phyloP scores from a whole-genome alignment of 2,329 filamentous ascomycete species.

The Hawksworthiomyces lignivorus region DNA sequence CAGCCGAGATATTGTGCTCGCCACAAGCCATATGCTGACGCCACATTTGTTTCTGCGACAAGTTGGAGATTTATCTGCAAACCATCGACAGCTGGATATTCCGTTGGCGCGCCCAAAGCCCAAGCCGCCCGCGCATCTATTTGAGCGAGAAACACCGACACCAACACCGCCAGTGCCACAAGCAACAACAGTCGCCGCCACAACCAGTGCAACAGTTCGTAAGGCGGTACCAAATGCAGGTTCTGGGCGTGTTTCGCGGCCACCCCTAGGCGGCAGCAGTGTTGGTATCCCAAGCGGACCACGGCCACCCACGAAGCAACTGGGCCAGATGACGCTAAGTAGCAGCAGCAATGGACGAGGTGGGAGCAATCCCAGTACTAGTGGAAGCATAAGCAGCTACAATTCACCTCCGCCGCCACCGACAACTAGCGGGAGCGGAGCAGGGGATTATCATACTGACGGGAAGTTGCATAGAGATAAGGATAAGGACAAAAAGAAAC shows the following conservation, averaged over 20 bases:
- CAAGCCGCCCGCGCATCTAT: conserved; percentile 79
- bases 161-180: conserved; percentile 40
- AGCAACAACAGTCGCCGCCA: conserved; percentile 20
- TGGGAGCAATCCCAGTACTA: no score
- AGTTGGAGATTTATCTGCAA: conserved; percentile 67
- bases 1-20: conserved; percentile 76
- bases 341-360: conserved; percentile 18
- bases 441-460: not conserved
- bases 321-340: conserved; percentile 47
- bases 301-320: conserved; percentile 44
- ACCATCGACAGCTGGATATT: conserved; percentile 69
- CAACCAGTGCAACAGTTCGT: conserved; percentile 9
- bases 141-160: conserved; percentile 59
- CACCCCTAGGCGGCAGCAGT: conserved; percentile 14
- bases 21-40: conserved; percentile 87
- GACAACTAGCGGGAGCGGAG: not conserved
- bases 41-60: conserved; percentile 78
- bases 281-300: conserved; percentile 28
- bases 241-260: not conserved
- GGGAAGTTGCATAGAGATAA: conserved; percentile 41
- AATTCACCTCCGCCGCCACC: conserved; percentile 15
- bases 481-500: conserved; percentile 33
- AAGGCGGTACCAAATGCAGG: no score
- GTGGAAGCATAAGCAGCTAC: conserved; percentile 2
- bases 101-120: conserved; percentile 72